These are phyloP conservation scores for Saksenaea oblongispora DNA, from an alignment of 371 early-diverging fungal genomes.

Conservation along the genomic window DNA sequence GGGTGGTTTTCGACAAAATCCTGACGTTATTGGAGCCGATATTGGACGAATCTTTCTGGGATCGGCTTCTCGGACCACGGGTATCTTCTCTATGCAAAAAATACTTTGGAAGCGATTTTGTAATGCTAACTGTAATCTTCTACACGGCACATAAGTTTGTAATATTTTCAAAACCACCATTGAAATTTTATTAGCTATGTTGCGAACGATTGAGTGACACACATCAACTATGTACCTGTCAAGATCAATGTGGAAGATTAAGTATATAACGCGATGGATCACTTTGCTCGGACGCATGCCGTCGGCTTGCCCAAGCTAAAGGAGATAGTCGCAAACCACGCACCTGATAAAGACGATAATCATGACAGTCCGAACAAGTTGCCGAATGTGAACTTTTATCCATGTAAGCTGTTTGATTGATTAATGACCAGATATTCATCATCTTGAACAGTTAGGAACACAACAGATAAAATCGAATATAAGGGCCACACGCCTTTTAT, in stretches of 20 bases:
- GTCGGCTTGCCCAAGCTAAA: no score
- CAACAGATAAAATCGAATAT: constrained; percentile 20
- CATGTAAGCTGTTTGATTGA: not conserved
- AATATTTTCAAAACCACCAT: not conserved
- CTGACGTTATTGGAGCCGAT: constrained; percentile 26
- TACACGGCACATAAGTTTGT: constrained; percentile 11
- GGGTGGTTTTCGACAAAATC: no score
- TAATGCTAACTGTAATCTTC: constrained; percentile 9
- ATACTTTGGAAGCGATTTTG: constrained; percentile 16
- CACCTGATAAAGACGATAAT: constrained; percentile 7
- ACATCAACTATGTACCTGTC: constrained; percentile 6
- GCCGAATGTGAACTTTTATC: not conserved
- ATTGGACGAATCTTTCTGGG: constrained; percentile 26
- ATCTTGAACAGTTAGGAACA: constrained; percentile 9
- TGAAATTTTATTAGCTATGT: constrained; percentile 21
- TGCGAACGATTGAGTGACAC: constrained; percentile 10
- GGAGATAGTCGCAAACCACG: no score
- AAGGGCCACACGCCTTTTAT: constrained; percentile 20
- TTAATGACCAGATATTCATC: not conserved
- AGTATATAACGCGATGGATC: no score
- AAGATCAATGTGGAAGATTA: no score
- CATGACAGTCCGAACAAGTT: not conserved
- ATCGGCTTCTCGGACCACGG: constrained; percentile 15
- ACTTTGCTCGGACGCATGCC: no score
- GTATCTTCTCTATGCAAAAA: constrained; percentile 5